These are phyloP conservation scores for Agastache rugosa DNA, from an alignment of 257 asterid genomes.

Conservation along the genomic window DNA sequence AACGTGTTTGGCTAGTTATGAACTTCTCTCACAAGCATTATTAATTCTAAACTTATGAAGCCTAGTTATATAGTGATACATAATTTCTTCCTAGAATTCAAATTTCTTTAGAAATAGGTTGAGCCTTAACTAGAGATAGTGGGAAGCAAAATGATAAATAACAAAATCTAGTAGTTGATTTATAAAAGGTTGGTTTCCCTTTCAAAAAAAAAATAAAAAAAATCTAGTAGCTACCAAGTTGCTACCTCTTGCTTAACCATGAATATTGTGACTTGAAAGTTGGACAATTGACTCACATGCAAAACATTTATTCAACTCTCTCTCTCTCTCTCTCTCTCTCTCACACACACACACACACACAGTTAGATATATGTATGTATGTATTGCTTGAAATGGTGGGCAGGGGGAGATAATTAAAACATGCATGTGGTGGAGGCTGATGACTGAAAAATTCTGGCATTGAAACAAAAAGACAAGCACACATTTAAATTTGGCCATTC, in stretches of 20 bases:
- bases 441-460: constrained; percentile 10
- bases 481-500: constrained; percentile 18
- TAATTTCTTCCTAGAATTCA: background rate
- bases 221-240: background rate
- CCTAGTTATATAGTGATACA: too few relatives aligned
- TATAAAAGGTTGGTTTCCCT: too few relatives aligned
- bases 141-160: constrained; percentile 39
- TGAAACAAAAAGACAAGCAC: constrained; percentile 28
- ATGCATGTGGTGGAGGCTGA: constrained; percentile 30
- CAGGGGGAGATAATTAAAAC: constrained; percentile 7
- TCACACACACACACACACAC: background rate
- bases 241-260: constrained; percentile 14
- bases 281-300: constrained; percentile 36
- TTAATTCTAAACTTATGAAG: too few relatives aligned
- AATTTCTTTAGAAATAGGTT: background rate
- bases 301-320: constrained; percentile 18
- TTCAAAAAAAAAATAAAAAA: too few relatives aligned
- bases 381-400: constrained; percentile 9
- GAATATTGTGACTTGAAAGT: constrained; percentile 32
- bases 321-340: background rate
- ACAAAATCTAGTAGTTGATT: background rate
- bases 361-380: background rate
- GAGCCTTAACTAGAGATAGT: constrained; percentile 6
- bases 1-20: too few relatives aligned
- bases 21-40: too few relatives aligned